phyloP scores from a whole-genome alignment of 345 rosid genomes.

The Kandelia obovata region DNA sequence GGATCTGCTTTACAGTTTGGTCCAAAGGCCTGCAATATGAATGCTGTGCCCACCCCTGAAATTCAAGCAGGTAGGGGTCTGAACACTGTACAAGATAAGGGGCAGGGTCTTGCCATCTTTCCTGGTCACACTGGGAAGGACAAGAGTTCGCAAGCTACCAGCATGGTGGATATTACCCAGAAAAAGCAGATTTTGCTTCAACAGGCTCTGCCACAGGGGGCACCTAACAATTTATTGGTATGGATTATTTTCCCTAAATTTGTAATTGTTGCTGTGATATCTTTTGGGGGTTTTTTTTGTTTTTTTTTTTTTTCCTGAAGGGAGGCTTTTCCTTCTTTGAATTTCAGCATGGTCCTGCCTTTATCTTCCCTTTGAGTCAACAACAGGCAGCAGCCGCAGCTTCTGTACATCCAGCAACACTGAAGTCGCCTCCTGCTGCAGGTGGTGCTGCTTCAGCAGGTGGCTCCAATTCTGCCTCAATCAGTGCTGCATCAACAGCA shows the following conservation, averaged over 20 bases:
- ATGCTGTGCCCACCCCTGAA: constrained; percentile 68
- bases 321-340: constrained; percentile 1
- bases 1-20: constrained; percentile 76
- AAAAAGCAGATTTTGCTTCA: constrained; percentile 84
- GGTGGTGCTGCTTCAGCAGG: constrained; percentile 39
- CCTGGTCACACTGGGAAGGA: constrained; percentile 49
- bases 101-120: constrained; percentile 43
- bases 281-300: background rate
- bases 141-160: constrained; percentile 50
- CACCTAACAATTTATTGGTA: constrained; percentile 77
- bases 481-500: constrained; percentile 48
- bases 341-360: constrained; percentile 80
- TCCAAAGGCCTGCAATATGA: constrained; percentile 68
- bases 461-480: constrained; percentile 42
- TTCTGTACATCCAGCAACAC: constrained; percentile 58
- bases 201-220: constrained; percentile 76
- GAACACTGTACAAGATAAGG: constrained; percentile 54
- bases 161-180: constrained; percentile 52
- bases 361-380: constrained; percentile 86
- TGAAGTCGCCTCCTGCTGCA: constrained; percentile 48
- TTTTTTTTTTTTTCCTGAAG: background rate
- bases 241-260: constrained; percentile 4
- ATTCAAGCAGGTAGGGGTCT: constrained; percentile 53
- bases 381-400: constrained; percentile 72
- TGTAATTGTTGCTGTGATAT: background rate